These are phyloP conservation scores for Clonostachys rhizophaga DNA, from an alignment of 2,329 filamentous ascomycete species.

Conservation along the genomic window DNA sequence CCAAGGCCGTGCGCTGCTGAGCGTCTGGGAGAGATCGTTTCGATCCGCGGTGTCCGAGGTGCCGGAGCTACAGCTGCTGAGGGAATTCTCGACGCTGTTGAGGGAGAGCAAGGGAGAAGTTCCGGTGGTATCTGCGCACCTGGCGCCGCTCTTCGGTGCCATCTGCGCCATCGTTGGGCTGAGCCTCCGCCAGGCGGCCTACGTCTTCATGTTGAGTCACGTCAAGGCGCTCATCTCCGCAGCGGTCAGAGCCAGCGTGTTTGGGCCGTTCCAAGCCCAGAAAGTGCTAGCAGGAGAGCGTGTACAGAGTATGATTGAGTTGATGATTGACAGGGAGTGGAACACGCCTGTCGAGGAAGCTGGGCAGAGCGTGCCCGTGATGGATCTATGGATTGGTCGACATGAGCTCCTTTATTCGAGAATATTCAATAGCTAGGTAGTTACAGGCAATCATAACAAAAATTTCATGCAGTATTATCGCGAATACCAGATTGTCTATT, in stretches of 20 bases:
- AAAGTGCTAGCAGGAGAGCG: constrained; percentile 59
- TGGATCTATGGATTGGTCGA: constrained; percentile 80
- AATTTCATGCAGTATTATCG: no score
- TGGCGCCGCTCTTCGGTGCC: constrained; percentile 67
- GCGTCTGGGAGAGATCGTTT: constrained; percentile 73
- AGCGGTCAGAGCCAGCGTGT: constrained; percentile 70
- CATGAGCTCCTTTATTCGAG: constrained; percentile 81
- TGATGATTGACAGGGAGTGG: constrained; percentile 57
- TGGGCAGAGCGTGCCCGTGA: constrained; percentile 69
- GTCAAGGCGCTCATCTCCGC: constrained; percentile 73
- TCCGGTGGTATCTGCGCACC: constrained; percentile 54
- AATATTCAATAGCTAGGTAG: constrained; percentile 72
- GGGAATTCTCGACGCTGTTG: neutral
- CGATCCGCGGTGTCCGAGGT: constrained; percentile 11
- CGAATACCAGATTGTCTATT: no score
- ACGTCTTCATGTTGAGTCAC: constrained; percentile 73
- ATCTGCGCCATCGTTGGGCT: constrained; percentile 60
- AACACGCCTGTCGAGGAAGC: constrained; percentile 56
- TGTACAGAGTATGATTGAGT: constrained; percentile 52
- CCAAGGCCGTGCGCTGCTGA: constrained; percentile 70
- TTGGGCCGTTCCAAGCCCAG: constrained; percentile 79
- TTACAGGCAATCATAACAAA: neutral
- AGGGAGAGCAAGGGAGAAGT: constrained; percentile 12
- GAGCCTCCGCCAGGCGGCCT: constrained; percentile 57
- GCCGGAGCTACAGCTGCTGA: neutral